A percentile compares a stretch with the other conserved stretches of the same genome.
phyloP scores from a whole-genome alignment of 192 early-diverging fungal species.

The Backusella westeae region DNA sequence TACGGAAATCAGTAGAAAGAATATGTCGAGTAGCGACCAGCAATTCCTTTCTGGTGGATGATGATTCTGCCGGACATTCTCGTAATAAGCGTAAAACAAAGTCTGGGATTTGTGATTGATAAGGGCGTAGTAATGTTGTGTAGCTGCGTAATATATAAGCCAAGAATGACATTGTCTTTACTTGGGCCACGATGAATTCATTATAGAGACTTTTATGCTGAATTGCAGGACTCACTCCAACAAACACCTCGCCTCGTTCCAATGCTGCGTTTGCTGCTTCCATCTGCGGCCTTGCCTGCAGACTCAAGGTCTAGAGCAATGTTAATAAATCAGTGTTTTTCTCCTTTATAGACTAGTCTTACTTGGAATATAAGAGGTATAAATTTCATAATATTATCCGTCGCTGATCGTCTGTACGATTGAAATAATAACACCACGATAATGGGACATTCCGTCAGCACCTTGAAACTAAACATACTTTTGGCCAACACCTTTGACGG shows the following conservation, averaged over 20 bases:
- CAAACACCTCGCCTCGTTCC: slow-evolving; percentile 64
- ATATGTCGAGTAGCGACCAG: slow-evolving; percentile 94
- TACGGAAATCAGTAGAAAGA: slow-evolving; percentile 88
- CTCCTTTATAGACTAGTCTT: not conserved
- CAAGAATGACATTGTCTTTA: slow-evolving; percentile 98
- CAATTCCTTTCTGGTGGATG: slow-evolving; percentile 92
- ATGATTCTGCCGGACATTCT: slow-evolving; percentile 91
- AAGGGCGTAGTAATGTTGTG: slow-evolving; percentile 61
- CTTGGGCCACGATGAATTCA: slow-evolving; percentile 96
- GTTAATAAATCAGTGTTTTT: not conserved
- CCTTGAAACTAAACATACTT: slow-evolving; percentile 92
- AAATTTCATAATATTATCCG: slow-evolving; percentile 78
- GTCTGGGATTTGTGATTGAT: slow-evolving; percentile 82
- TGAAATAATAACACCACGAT: slow-evolving; percentile 96
- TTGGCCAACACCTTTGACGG: slow-evolving; percentile 63
- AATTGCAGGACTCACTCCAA: slow-evolving; percentile 76
- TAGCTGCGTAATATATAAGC: slow-evolving; percentile 93
- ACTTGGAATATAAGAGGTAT: slow-evolving; percentile 87
- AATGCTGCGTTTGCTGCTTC: slow-evolving; percentile 50
- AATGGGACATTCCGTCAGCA: slow-evolving; percentile 97
- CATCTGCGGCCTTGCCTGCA: slow-evolving; percentile 55
- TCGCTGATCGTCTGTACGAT: slow-evolving; percentile 82
- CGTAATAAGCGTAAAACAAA: slow-evolving; percentile 87
- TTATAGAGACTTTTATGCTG: slow-evolving; percentile 68
- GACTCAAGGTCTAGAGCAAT: slow-evolving; percentile 44